Base-by-base conservation (phyloP, 2,329 filamentous ascomycete genomes). In the Stemphylium lycopersici region DNA sequence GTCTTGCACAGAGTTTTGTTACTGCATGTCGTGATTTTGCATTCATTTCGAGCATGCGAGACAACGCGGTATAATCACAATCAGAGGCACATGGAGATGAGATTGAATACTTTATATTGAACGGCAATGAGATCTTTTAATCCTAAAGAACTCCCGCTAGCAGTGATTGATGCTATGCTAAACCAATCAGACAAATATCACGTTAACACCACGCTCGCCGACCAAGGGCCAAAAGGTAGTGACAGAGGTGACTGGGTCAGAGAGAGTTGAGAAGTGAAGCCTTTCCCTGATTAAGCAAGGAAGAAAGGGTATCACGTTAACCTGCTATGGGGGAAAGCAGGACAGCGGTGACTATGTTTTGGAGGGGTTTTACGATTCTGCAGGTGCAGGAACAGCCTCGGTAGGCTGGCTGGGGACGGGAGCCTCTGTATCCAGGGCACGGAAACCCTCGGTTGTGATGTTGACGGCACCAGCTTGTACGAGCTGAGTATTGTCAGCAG, bases 391-490 rank as follows among this genome's bases (percentile, higher is more conserved):
- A 24, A 61, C 54, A n/a, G 58, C 41, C 13, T 60, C 52, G 15
- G 53, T 40, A 8, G 52, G 41, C 31, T 51, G 29, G 11, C 34
- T 26, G 8, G 41, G 32, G 15, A 24, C 39, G 20, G 48, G 49
- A 24, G 56, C 58, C 16, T 52, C 60, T 6, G 63, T 50, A 13
- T 49, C 59, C 3, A 76, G 58, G 8, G 92, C 92, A 63, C 88
- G 84, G 72, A 98, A 90, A 4, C 90, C 91, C 61, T 96, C 89
- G 11, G 95, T 77, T 0, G 90, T 91, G 46, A 98, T 87, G 52
- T 86, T 91, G 11, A 98, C 93, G 7, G 95, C 93, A 44, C 95
- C 93, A 5, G 95, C 92, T 86, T 97, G 90, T 26, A 98, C 92
- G 59, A 99, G 86, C 74, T 77, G 31, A 12, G 47, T 1, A 1